Percentiles rank a stretch among this genome's conserved stretches.
phyloP scores from a whole-genome alignment of 2,329 filamentous ascomycete species.

The Aaosphaeria pasadenensis region DNA sequence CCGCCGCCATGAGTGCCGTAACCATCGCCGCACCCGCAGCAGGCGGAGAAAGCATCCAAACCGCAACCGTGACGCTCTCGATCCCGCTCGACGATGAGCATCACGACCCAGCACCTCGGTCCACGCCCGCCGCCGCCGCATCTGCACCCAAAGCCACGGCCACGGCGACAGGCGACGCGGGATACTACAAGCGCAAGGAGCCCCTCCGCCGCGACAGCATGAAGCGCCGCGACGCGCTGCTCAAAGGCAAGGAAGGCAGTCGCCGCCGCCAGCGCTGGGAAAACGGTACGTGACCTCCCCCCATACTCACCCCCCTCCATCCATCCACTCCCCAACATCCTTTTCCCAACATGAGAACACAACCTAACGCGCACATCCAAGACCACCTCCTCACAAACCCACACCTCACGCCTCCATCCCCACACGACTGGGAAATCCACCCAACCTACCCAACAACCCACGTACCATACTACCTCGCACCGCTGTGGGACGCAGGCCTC shows the following conservation, averaged over 20 bases:
- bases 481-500: conserved; percentile 70
- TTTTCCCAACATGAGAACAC: too few relatives aligned
- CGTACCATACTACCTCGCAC: conserved; percentile 86
- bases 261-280: conserved; percentile 88
- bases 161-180: conserved; percentile 42
- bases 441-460: conserved; percentile 75
- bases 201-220: conserved; percentile 59
- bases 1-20: conserved; percentile 41
- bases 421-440: conserved; percentile 77
- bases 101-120: conserved; percentile 17
- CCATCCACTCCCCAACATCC: not conserved
- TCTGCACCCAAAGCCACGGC: conserved; percentile 26
- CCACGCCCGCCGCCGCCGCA: conserved; percentile 25
- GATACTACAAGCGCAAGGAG: conserved; percentile 52
- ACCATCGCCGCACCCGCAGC: conserved; percentile 34
- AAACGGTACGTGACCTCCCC: conserved; percentile 68
- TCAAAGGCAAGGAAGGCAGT: conserved; percentile 89
- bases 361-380: not conserved
- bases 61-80: conserved; percentile 60
- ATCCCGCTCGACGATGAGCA: conserved; percentile 69
- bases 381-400: conserved; percentile 86
- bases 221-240: conserved; percentile 68
- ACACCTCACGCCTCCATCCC: conserved; percentile 76
- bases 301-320: not conserved
- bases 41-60: conserved; percentile 32